These are phyloP conservation scores for Pyrrhoderma lamaoense DNA, from an alignment of 1,284 basidiomycete genomes.

Conservation along the genomic window DNA sequence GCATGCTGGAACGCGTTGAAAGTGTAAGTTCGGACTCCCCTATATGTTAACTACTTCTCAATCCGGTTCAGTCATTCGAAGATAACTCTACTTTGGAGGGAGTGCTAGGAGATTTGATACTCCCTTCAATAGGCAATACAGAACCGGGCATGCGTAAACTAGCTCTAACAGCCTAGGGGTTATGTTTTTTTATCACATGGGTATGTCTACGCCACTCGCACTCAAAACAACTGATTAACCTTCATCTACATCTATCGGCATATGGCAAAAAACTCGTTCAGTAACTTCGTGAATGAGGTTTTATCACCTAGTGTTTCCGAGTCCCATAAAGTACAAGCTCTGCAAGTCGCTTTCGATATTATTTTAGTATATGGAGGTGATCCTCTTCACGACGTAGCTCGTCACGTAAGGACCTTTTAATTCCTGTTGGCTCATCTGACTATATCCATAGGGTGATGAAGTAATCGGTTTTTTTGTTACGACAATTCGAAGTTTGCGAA, in stretches of 20 bases:
- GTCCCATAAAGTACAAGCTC: slow-evolving; percentile 71
- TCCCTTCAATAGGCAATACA: slow-evolving; percentile 86
- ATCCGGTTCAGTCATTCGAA: slow-evolving; percentile 85
- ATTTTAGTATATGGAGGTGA: slow-evolving; percentile 84
- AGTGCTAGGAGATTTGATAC: slow-evolving; percentile 82
- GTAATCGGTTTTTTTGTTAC: slow-evolving; percentile 73
- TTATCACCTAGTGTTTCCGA: slow-evolving; percentile 67
- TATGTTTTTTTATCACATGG: slow-evolving; percentile 84
- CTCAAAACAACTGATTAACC: slow-evolving; percentile 14
- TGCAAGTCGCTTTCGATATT: slow-evolving; percentile 88
- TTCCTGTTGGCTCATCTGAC: neutral
- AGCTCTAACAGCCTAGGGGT: slow-evolving; percentile 77
- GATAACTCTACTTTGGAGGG: slow-evolving; percentile 94
- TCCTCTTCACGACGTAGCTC: slow-evolving; percentile 41
- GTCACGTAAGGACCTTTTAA: slow-evolving; percentile 3
- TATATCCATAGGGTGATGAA: slow-evolving; percentile 45
- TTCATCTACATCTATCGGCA: slow-evolving; percentile 27
- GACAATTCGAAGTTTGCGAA: slow-evolving; percentile 71
- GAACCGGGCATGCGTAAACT: slow-evolving; percentile 80
- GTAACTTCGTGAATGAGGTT: slow-evolving; percentile 73
- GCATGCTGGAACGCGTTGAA: slow-evolving; percentile 87
- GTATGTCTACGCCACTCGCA: slow-evolving; percentile 4
- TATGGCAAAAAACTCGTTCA: slow-evolving; percentile 87
- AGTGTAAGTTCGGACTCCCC: slow-evolving; percentile 45
- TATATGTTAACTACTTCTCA: neutral